phyloP scores from a whole-genome alignment of 1,284 basidiomycete species.

The Microbotryum scabiosae region DNA sequence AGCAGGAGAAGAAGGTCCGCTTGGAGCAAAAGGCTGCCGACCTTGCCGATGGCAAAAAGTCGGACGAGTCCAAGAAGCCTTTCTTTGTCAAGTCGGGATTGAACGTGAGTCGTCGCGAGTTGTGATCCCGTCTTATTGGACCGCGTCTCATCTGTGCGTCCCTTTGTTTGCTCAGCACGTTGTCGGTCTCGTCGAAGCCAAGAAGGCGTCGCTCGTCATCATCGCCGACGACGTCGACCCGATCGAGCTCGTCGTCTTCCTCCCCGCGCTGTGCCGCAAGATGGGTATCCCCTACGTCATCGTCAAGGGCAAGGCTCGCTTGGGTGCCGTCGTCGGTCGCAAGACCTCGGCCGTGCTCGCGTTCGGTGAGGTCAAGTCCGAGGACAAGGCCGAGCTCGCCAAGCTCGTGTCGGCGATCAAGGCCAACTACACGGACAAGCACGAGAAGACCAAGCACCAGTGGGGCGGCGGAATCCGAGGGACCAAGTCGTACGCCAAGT shows the following conservation, averaged over 20 bases:
- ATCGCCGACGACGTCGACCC: constrained; percentile 99
- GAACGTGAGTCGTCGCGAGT: constrained; percentile 54
- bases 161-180: constrained; percentile 21
- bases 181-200: constrained; percentile 30
- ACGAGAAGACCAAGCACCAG: constrained; percentile 78
- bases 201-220: constrained; percentile 87
- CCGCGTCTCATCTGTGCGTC: background rate
- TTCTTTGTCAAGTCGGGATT: constrained; percentile 93
- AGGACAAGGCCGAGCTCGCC: constrained; percentile 87
- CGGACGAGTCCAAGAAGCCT: constrained; percentile 50
- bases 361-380: constrained; percentile 86
- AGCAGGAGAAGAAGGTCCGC: constrained; percentile 96
- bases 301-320: constrained; percentile 94
- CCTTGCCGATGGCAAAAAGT: constrained; percentile 67
- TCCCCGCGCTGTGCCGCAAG: constrained; percentile 96
- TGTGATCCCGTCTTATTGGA: background rate
- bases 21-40: constrained; percentile 67
- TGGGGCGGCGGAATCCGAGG: constrained; percentile 64
- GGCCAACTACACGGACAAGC: constrained; percentile 97
- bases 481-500: constrained; percentile 56
- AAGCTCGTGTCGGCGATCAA: constrained; percentile 89
- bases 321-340: constrained; percentile 95
- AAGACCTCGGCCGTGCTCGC: constrained; percentile 90
- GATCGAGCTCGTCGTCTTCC: constrained; percentile 95
- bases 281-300: constrained; percentile 99